These are phyloP conservation scores for Penicillium robsamsonii DNA, from an alignment of 495 filamentous ascomycete species.

Conservation along the genomic window DNA sequence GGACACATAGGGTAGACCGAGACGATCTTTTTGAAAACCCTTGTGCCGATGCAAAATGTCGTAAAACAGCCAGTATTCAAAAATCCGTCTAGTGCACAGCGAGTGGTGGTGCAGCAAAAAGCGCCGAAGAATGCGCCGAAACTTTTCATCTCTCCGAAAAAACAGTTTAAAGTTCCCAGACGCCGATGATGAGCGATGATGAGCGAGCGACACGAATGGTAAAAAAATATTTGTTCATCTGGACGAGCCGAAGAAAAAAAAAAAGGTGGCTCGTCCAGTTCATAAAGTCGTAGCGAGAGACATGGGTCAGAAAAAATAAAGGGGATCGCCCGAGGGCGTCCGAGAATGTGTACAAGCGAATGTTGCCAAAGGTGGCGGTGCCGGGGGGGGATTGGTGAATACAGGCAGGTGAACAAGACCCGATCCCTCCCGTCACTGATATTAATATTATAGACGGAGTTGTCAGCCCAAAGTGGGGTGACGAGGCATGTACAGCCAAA, in stretches of 20 bases:
- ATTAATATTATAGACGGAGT: slow-evolving; percentile 50
- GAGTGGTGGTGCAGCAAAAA: slow-evolving; percentile 45
- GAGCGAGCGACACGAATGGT: slow-evolving; percentile 51
- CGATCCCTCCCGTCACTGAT: slow-evolving; percentile 26
- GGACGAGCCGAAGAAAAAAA: slow-evolving; percentile 36
- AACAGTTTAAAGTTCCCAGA: slow-evolving; percentile 33
- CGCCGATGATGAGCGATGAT: slow-evolving; percentile 45
- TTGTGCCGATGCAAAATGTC: slow-evolving; percentile 44
- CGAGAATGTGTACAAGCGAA: slow-evolving; percentile 43
- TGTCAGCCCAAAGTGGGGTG: slow-evolving; percentile 15
- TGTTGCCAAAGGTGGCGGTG: slow-evolving; percentile 34
- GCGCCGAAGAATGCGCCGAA: slow-evolving; percentile 38
- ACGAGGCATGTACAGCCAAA: slow-evolving; percentile 39
- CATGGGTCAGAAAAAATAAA: slow-evolving; percentile 36
- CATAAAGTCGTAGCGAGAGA: slow-evolving; percentile 43
- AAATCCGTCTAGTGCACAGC: slow-evolving; percentile 40
- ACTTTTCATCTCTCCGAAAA: slow-evolving; percentile 31
- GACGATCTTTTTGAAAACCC: slow-evolving; percentile 7
- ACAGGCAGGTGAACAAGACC: slow-evolving; percentile 21
- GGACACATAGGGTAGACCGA: slow-evolving; percentile 18
- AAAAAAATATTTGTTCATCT: slow-evolving; percentile 39
- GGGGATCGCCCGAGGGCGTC: slow-evolving; percentile 15
- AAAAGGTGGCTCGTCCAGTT: slow-evolving; percentile 36
- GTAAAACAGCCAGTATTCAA: slow-evolving; percentile 25
- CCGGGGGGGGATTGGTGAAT: slow-evolving; percentile 20